Evolutionary conservation across 495 filamentous ascomycete genomes (phyloP).

Genomic region (Penicillium cosmopolitanum): DNA sequence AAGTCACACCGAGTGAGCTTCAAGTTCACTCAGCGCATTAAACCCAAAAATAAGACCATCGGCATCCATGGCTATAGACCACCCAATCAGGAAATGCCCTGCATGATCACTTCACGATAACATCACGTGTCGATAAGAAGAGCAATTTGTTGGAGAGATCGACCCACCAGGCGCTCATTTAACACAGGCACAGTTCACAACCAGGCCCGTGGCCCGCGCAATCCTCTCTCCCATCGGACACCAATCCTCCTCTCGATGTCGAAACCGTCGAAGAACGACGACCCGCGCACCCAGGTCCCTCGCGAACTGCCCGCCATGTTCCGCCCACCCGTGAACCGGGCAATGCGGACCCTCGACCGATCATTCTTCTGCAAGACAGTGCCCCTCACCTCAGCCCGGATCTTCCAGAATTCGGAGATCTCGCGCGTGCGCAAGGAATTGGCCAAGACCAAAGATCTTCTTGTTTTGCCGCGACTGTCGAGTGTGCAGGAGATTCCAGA

Average conservation of each 20-base stretch:
- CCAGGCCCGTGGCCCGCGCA: background rate
- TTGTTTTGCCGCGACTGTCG: constrained; percentile 62
- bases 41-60: too few species aligned
- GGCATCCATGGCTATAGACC: background rate
- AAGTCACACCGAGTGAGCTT: background rate
- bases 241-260: constrained; percentile 30
- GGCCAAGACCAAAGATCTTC: constrained; percentile 56
- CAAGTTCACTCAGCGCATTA: background rate
- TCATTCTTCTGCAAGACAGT: constrained; percentile 78
- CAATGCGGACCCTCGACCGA: constrained; percentile 78
- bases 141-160: background rate
- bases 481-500: constrained; percentile 55
- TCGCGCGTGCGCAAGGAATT: constrained; percentile 65
- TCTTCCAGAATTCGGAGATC: constrained; percentile 74
- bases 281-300: constrained; percentile 22
- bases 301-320: constrained; percentile 60
- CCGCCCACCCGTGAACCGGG: constrained; percentile 80
- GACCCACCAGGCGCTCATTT: background rate
- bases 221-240: background rate
- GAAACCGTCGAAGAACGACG: constrained; percentile 22
- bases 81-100: background rate
- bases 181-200: background rate
- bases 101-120: constrained; percentile 1
- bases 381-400: constrained; percentile 74
- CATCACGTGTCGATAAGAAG: constrained; percentile 6